Conservation (phyloP, 1,139 yeast genomes). For the Magnusiomyces starmeri region DNA sequence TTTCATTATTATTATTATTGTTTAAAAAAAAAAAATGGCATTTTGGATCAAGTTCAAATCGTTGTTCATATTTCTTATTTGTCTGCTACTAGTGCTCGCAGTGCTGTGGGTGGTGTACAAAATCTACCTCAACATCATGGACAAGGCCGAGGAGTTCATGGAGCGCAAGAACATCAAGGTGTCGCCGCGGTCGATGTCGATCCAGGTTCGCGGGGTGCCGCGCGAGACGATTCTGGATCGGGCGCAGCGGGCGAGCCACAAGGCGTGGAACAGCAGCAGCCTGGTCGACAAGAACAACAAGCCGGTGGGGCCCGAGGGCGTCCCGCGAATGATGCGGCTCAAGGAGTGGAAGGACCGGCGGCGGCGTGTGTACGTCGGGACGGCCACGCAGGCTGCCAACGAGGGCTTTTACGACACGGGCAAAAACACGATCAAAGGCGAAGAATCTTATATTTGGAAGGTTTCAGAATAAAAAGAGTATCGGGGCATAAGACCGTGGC, state of each 20-base stretch:
- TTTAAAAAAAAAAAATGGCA: not conserved
- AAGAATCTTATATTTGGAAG: too few relatives aligned
- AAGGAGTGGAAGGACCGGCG: conserved; percentile 12
- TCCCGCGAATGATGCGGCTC: conserved; percentile 4
- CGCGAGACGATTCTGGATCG: conserved; percentile 1
- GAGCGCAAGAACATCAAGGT: not conserved
- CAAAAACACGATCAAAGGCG: too few relatives aligned
- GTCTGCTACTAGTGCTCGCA: not conserved
- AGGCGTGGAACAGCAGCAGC: not conserved
- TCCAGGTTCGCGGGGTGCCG: not conserved
- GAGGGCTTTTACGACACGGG: conserved; percentile 6
- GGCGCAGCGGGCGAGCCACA: not conserved
- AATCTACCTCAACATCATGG: not conserved
- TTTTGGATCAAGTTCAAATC: too few relatives aligned
- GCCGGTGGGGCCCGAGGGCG: not conserved
- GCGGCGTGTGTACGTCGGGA: conserved; percentile 4
- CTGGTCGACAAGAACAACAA: not conserved
- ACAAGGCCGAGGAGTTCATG: not conserved
- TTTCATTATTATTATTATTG: too few relatives aligned
- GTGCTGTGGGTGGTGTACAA: not conserved
- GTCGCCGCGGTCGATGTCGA: not conserved
- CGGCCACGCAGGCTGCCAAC: conserved; percentile 12
- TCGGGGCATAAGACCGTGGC: too few relatives aligned
- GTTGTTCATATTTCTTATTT: not conserved
- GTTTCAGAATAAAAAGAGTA: too few relatives aligned